Percentiles rank a stretch among this genome's conserved stretches.
phyloP scores from a whole-genome alignment of 176 grass and related monocot genomes.

The Oryza coarctata region DNA sequence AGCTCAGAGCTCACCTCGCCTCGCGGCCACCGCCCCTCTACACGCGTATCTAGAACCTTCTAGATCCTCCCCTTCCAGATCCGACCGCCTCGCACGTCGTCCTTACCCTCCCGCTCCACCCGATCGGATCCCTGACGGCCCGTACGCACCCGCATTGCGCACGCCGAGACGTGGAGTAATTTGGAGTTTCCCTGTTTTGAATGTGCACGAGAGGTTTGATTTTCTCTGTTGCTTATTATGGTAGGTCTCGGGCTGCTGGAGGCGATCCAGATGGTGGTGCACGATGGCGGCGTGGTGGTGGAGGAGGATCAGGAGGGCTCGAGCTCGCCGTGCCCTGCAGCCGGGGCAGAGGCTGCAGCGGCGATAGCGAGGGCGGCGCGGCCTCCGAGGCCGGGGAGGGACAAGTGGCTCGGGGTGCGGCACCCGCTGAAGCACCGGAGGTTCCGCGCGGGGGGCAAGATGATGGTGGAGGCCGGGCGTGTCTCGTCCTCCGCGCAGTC shows the following conservation, averaged over 20 bases:
- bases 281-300: constrained; percentile 25
- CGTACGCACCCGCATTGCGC: constrained; percentile 23
- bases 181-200: background rate
- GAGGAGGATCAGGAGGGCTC: constrained; percentile 41
- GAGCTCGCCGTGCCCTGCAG: constrained; percentile 11
- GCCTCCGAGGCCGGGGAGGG: constrained; percentile 32
- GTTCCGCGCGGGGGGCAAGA: constrained; percentile 43
- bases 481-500: background rate
- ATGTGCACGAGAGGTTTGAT: background rate
- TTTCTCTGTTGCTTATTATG: background rate
- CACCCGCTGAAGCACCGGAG: constrained; percentile 56
- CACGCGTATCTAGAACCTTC: background rate
- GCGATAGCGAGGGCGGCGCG: constrained; percentile 27
- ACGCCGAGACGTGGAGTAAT: background rate
- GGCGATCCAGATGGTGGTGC: constrained; percentile 45
- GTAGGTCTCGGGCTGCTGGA: constrained; percentile 5
- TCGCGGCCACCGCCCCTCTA: background rate
- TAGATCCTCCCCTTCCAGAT: background rate
- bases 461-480: constrained; percentile 40
- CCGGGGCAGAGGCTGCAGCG: background rate
- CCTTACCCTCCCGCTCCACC: background rate
- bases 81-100: background rate
- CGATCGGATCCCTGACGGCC: constrained; percentile 11
- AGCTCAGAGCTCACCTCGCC: constrained; percentile 16
- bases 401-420: constrained; percentile 41